A percentile compares a stretch with the other conserved stretches of the same genome.
Evolutionary conservation across 306 rosid genomes (phyloP).

Genomic region (Castanea sativa): DNA sequence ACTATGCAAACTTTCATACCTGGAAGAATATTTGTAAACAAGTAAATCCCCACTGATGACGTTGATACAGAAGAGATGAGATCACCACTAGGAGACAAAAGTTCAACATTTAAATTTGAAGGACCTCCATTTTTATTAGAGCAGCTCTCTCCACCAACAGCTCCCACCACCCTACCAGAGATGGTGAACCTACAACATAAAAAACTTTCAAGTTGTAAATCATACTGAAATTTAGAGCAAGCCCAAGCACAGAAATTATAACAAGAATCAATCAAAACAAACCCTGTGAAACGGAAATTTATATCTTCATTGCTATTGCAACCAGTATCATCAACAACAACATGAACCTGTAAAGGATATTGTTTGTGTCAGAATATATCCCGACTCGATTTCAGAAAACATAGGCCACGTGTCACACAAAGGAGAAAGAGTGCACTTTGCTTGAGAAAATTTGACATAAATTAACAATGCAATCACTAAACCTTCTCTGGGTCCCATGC

Average conservation of each 20-base stretch:
- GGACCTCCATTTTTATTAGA: conserved; percentile 76
- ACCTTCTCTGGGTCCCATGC: conserved; percentile 94
- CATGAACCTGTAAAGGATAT: conserved; percentile 61
- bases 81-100: conserved; percentile 63
- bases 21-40: conserved; percentile 80
- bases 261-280: conserved; percentile 17
- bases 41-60: conserved; percentile 68
- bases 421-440: neutral
- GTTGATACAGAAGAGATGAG: conserved; percentile 69
- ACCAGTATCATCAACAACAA: conserved; percentile 74
- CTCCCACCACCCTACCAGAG: conserved; percentile 90
- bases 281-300: conserved; percentile 94
- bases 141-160: conserved; percentile 87
- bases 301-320: conserved; percentile 94
- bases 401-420: neutral
- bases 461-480: conserved; percentile 8
- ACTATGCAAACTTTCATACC: conserved; percentile 44
- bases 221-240: conserved; percentile 17
- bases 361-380: conserved; percentile 9
- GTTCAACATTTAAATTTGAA: conserved; percentile 72
- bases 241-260: conserved; percentile 11
- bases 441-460: neutral
- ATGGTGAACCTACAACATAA: conserved; percentile 67
- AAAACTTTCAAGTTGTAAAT: conserved; percentile 15
- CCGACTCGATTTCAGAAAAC: conserved; percentile 18